A percentile compares a stretch with the other conserved stretches of the same genome.
Conservation (phyloP, 1,284 basidiomycete genomes). For the Xerocomus nothofagi region DNA sequence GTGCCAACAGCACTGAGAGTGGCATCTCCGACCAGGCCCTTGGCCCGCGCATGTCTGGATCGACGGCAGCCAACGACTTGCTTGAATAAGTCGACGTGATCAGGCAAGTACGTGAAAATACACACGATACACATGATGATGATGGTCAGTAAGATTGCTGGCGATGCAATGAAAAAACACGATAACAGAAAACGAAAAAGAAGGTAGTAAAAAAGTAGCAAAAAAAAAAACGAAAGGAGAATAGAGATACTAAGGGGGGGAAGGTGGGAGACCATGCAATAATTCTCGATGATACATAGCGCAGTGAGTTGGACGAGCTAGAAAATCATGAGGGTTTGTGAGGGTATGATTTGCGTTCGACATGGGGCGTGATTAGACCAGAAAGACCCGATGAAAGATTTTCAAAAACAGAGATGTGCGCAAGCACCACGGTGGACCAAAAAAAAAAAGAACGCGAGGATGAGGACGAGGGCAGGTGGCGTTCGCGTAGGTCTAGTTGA, state of each 20-base stretch:
- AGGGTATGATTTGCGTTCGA: slow-evolving; percentile 24
- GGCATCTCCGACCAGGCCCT: too few species aligned
- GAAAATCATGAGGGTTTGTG: background rate
- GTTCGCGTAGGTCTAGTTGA: slow-evolving; percentile 57
- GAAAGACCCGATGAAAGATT: slow-evolving; percentile 5
- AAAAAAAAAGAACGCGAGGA: background rate
- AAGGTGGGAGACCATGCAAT: slow-evolving; percentile 18
- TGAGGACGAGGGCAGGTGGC: background rate
- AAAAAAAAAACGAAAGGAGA: background rate
- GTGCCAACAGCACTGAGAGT: too few species aligned
- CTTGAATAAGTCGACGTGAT: too few species aligned
- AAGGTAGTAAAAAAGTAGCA: background rate
- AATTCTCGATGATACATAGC: slow-evolving; percentile 31
- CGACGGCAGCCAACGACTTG: background rate
- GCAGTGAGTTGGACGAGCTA: slow-evolving; percentile 18
- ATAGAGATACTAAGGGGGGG: background rate
- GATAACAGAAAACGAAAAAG: slow-evolving; percentile 1
- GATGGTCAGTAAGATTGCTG: slow-evolving; percentile 26
- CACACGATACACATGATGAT: background rate
- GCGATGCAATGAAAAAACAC: slow-evolving; percentile 9
- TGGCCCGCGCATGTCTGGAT: too few species aligned
- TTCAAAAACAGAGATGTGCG: background rate
- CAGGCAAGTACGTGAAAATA: background rate
- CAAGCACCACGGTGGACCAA: slow-evolving; percentile 1
- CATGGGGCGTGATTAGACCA: slow-evolving; percentile 10